Base-by-base conservation (phyloP, 192 early-diverging fungal genomes). In the Gigaspora rosea region DNA sequence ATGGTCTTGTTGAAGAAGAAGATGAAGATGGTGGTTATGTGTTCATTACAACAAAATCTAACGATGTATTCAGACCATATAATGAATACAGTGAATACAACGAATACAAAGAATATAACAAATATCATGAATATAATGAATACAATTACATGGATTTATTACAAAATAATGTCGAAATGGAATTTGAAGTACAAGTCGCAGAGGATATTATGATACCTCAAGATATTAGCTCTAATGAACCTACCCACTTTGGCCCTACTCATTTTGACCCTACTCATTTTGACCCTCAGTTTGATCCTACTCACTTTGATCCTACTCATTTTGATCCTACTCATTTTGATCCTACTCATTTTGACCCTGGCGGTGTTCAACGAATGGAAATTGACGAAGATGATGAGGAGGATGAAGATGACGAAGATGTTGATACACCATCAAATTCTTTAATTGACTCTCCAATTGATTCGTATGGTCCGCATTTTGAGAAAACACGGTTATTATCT, bases 11-110 rank as follows among this genome's bases (percentile, higher is more conserved):
- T 71, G 22, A 52, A 18, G 72, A 73, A 3, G 70, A 72, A 8
- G 35, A 73, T 7, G 57, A 59, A 18, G 57, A 75, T 50, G 59
- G 54, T 54, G 70, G 51, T 56, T 71, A 71, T 71, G 52, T 71
- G 12, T 56, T 27, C 52, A 54, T 71, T 10, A 33, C 51, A 27
- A 33, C 51, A 8, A 71, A 56, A 56, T 32, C 70, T 8, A 22
- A 68, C n/a, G 41, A 47, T 68, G 59, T 13, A 15, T 56, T 5
- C 0, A 18, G 13, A 56, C 4, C 4, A 56, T 56, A 56, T 56
- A 18, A 56, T 56, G 52, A n/a, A 56, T 56, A 56, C 52, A 18
- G 0, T n/a, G 12, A 56, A 18, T 18, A n/a, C 12, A 4, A 56
- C 2, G 8, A n/a, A 18, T 56, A 56, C 18, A 52, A 52, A 52